These are phyloP conservation scores for Grammothele lineata DNA, from an alignment of 768 basidiomycete species.

Conservation along the genomic window DNA sequence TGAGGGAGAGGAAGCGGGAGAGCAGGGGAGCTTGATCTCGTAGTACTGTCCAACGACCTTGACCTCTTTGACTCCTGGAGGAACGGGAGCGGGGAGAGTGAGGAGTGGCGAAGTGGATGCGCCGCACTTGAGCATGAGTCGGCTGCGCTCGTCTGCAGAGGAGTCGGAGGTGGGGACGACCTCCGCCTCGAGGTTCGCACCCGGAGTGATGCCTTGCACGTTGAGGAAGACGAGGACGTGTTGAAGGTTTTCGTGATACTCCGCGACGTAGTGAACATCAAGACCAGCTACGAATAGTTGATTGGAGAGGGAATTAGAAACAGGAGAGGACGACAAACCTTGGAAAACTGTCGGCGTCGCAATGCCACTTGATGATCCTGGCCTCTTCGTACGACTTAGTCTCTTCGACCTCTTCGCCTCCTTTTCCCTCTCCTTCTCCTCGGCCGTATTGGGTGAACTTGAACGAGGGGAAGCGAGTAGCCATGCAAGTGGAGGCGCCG, in stretches of 20 bases:
- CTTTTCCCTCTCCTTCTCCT: slow-evolving; percentile 3
- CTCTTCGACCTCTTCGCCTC: slow-evolving; percentile 2
- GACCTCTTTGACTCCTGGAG: slow-evolving; percentile 65
- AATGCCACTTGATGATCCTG: slow-evolving; percentile 25
- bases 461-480: slow-evolving; percentile 20
- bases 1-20: slow-evolving; percentile 27
- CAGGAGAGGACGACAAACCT: slow-evolving; percentile 15
- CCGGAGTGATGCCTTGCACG: slow-evolving; percentile 43
- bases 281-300: slow-evolving; percentile 24
- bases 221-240: slow-evolving; percentile 75
- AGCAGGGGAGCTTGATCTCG: slow-evolving; percentile 59
- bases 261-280: slow-evolving; percentile 53
- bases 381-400: slow-evolving; percentile 19
- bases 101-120: slow-evolving; percentile 45
- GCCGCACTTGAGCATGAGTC: slow-evolving; percentile 60
- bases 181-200: slow-evolving; percentile 60
- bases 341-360: slow-evolving; percentile 16
- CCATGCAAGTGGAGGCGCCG: slow-evolving; percentile 31
- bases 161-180: slow-evolving; percentile 38
- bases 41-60: slow-evolving; percentile 52
- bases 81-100: slow-evolving; percentile 40
- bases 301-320: background rate
- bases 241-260: slow-evolving; percentile 83
- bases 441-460: slow-evolving; percentile 8
- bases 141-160: slow-evolving; percentile 36